Evolutionary conservation across 1,284 basidiomycete genomes (phyloP), one percentile per base, ranked within the genome.

Genomic region (Rhodotorula sp.): DNA sequence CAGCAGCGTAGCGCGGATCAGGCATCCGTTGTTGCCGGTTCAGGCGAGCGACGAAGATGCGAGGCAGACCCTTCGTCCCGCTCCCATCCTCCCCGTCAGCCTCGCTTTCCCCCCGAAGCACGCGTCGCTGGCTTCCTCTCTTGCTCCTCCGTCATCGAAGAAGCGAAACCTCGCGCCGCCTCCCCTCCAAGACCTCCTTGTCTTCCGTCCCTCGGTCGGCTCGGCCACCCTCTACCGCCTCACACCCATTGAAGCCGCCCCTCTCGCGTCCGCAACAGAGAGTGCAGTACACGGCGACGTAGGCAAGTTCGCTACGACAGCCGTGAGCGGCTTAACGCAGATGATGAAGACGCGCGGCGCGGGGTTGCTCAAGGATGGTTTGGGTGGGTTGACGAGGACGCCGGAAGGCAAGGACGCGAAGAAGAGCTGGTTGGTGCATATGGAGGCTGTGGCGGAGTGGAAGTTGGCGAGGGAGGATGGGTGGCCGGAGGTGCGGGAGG

Each of bases 251-350:
- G 55, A 67, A 7, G 10, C 30, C 8, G 17, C 46, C 1, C 4
- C 59, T 17, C 46, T 59, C 6, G 9, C 63, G 9, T 39, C 44
- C 29, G 15, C 63, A 4, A 54, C 36, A 20, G 61, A 49, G 2
- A 36, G 59, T 4, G 34, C 63, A 20, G 64, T 58, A 3, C 59
- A 64, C 6, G 72, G 70, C 2, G 72, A 74, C 24, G 71, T 72
- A 15, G 73, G 68, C 34, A 48, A 48, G 27, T 59, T 70, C 10
- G 71, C 73, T 11, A 62, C 63, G 19, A 74, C 62, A 15, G 73
- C 73, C 10, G 71, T 68, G 20, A 70, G 71, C 30, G 73, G 68
- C 15, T 36, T 74, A 49, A 66, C 62, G 34, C 70, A 72, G 49
- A 49, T 74, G 24, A 72, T 74, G 72, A 62, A 62, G 49, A 36